Evolutionary conservation across 2,329 filamentous ascomycete genomes (phyloP), one percentile per base, ranked within the genome.

Genomic region (Chaetothyriales sp.): DNA sequence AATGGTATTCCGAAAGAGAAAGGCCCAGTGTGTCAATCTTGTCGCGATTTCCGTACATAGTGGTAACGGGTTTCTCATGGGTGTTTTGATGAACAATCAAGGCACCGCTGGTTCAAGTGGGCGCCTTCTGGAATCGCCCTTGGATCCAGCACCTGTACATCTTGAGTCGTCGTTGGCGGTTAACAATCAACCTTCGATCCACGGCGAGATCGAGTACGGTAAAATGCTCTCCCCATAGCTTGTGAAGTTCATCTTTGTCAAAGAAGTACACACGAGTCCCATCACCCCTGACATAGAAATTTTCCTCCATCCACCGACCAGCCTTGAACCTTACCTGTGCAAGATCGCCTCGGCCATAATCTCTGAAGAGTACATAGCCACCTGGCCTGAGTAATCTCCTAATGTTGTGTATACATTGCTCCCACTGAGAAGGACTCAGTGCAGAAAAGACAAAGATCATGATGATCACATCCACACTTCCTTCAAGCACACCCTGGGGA

Each of bases 371-470:
- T 49, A 98, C 84, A 62, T 86, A 76, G n/a, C 92, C 92, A 55
- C 89, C 90, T 1, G 88, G 87, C 70, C 94, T 96, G 57, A 98
- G 75, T 36, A 95, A 73, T 49, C 78, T 78, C 66, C 84, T 78
- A 15, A 95, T 79, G 64, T 96, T 98, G 52, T 74, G 71, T 42
- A 96, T 80, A 10, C 88, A 87, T 63, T 80, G 78, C 47, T 75
- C 71, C 92, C 92, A 98, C 67, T 98, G 88, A 46, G 68, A 66
- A 0, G 92, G 92, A 32, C 84, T 81, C 46, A 98, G 72, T 1
- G 92, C 92, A 18, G 87, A 95, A 73, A 98, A 96, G 63, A 96
- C 90, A 71, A 98, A 98, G 54, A 98, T 87, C 76, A 98, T 80
- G 49, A 98, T 74, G 39, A 94, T 86, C 42, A 96, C 79, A 67